Conservation (phyloP, 2,329 filamentous ascomycete genomes). For the Cytospora leucostoma region DNA sequence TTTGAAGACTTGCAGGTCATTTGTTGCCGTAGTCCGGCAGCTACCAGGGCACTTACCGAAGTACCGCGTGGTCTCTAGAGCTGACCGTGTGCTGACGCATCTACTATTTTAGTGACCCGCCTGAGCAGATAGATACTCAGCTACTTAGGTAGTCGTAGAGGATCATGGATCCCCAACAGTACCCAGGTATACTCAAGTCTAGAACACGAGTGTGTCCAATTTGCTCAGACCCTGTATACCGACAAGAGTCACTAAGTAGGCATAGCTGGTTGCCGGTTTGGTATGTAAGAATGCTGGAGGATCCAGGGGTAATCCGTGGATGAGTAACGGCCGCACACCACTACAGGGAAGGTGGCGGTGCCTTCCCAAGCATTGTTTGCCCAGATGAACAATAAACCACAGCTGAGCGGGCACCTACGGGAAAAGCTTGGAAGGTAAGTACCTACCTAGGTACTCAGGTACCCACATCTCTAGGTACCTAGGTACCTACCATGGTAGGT, state of each 20-base stretch:
- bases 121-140: not conserved
- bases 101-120: not conserved
- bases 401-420: too few relatives aligned
- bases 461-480: too few relatives aligned
- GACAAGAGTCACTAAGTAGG: not conserved
- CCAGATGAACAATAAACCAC: not conserved
- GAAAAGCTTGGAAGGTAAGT: not conserved
- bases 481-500: too few relatives aligned
- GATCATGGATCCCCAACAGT: not conserved
- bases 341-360: conserved; percentile 7
- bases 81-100: not conserved
- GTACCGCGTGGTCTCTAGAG: not conserved
- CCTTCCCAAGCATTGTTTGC: conserved; percentile 1
- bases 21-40: conserved; percentile 13
- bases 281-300: not conserved
- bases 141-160: not conserved
- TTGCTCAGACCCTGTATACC: not conserved
- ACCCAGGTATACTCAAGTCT: not conserved
- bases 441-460: not conserved
- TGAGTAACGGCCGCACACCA: conserved; percentile 17
- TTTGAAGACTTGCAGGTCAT: conserved; percentile 13
- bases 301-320: not conserved
- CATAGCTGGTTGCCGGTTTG: not conserved
- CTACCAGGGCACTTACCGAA: conserved; percentile 7
- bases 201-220: not conserved